A percentile compares a stretch with the other conserved stretches of the same genome.
phyloP scores from a whole-genome alignment of 805 yeast species.

The Jamesozyma hellenica region DNA sequence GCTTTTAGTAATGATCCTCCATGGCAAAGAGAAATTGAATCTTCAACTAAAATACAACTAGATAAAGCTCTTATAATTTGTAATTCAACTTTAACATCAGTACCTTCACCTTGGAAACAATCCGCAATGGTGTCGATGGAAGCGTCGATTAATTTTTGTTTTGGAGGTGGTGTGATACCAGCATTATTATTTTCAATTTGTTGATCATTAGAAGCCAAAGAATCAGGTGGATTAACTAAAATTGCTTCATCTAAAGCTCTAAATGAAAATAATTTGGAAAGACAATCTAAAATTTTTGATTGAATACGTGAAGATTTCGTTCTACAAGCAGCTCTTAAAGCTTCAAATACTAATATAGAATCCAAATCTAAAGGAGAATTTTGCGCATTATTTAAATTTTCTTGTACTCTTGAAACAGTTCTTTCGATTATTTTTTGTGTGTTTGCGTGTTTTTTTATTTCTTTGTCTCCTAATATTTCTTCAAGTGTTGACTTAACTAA shows the following conservation, averaged over 20 bases:
- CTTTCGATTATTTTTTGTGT: constrained; percentile 27
- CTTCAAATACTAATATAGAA: constrained; percentile 57
- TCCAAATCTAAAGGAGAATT: constrained; percentile 28
- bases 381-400: constrained; percentile 19
- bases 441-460: constrained; percentile 41
- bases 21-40: constrained; percentile 62
- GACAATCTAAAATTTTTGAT: constrained; percentile 67
- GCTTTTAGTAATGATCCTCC: constrained; percentile 85
- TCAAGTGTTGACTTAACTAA: constrained; percentile 53
- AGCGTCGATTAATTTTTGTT: constrained; percentile 58
- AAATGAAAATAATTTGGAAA: constrained; percentile 83
- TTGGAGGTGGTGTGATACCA: constrained; percentile 40
- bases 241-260: constrained; percentile 55
- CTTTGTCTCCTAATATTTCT: constrained; percentile 47
- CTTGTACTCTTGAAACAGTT: constrained; percentile 23
- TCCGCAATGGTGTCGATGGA: constrained; percentile 77
- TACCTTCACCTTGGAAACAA: constrained; percentile 85
- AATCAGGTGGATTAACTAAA: constrained; percentile 37
- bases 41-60: constrained; percentile 74
- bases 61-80: constrained; percentile 89
- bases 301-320: constrained; percentile 54
- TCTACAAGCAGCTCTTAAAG: constrained; percentile 68
- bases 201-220: constrained; percentile 28
- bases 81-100: constrained; percentile 79
- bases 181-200: constrained; percentile 15